Conservation (phyloP, 495 filamentous ascomycete species). For the Aspergillus wentii region DNA sequence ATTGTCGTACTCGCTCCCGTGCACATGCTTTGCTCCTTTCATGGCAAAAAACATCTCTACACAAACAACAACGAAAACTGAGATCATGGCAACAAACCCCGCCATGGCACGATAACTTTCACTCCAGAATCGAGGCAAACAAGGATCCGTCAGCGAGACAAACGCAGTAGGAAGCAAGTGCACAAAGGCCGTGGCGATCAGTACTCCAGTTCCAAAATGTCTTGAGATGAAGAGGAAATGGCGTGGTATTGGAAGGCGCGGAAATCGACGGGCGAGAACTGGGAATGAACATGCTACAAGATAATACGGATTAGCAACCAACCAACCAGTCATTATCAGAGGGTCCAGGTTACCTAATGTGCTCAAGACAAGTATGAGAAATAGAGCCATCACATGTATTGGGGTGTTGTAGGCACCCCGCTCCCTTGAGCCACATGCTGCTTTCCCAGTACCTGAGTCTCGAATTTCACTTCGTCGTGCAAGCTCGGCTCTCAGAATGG, state of each 20-base stretch:
- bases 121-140: conserved; percentile 71
- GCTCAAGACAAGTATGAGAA: conserved; percentile 68
- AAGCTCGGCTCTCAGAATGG: conserved; percentile 29
- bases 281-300: conserved; percentile 48
- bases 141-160: conserved; percentile 71
- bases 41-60: conserved; percentile 73
- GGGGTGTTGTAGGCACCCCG: conserved; percentile 59
- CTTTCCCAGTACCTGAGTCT: conserved; percentile 11
- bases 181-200: conserved; percentile 87
- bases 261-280: conserved; percentile 48
- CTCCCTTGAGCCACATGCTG: conserved; percentile 58
- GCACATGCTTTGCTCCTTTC: conserved; percentile 47
- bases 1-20: conserved; percentile 42
- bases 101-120: conserved; percentile 69
- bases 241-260: conserved; percentile 40
- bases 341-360: conserved; percentile 55
- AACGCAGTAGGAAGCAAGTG: conserved; percentile 82
- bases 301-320: not conserved
- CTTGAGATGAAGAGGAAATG: conserved; percentile 68
- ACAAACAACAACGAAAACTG: conserved; percentile 67
- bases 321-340: no score
- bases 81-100: conserved; percentile 72
- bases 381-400: conserved; percentile 70
- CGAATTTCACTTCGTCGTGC: conserved; percentile 20
- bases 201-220: conserved; percentile 81